A percentile compares a stretch with the other conserved stretches of the same genome.
phyloP scores from a whole-genome alignment of 768 basidiomycete species.

The Hericium rajendrae region DNA sequence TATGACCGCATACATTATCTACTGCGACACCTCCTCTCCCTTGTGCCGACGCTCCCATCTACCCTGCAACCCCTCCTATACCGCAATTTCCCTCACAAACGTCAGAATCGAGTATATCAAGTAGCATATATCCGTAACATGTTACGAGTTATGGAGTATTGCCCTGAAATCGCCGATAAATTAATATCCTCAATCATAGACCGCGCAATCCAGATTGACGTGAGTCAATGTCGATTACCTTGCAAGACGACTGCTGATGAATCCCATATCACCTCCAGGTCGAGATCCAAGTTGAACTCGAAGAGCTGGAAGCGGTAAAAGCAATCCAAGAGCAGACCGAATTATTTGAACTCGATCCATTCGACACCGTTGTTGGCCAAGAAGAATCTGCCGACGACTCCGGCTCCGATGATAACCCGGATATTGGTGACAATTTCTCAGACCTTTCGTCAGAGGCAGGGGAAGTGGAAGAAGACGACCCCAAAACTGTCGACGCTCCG shows the following conservation, averaged over 20 bases:
- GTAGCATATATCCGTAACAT: slow-evolving; percentile 88
- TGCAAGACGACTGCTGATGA: background rate
- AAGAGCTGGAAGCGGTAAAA: slow-evolving; percentile 74
- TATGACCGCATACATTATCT: slow-evolving; percentile 84
- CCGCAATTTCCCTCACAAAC: slow-evolving; percentile 87
- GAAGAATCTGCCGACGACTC: slow-evolving; percentile 48
- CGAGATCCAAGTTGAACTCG: slow-evolving; percentile 93
- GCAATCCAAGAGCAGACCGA: slow-evolving; percentile 37
- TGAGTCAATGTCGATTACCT: slow-evolving; percentile 20
- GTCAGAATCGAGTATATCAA: slow-evolving; percentile 71
- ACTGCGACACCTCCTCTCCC: slow-evolving; percentile 74
- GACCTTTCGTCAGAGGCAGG: slow-evolving; percentile 69
- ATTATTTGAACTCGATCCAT: slow-evolving; percentile 74
- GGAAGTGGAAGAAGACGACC: slow-evolving; percentile 36
- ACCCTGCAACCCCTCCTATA: slow-evolving; percentile 80
- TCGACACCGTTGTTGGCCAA: slow-evolving; percentile 76
- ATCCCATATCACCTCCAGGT: slow-evolving; percentile 39
- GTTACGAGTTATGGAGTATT: slow-evolving; percentile 75
- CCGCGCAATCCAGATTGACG: slow-evolving; percentile 93
- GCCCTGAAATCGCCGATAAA: slow-evolving; percentile 76
- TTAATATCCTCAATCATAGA: slow-evolving; percentile 84
- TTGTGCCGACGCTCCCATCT: slow-evolving; percentile 86
- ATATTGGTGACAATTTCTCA: slow-evolving; percentile 46
- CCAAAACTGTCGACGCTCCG: slow-evolving; percentile 30
- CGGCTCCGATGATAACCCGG: slow-evolving; percentile 40